phyloP scores from a whole-genome alignment of 208 protist species.

The Leishmania guyanensis region DNA sequence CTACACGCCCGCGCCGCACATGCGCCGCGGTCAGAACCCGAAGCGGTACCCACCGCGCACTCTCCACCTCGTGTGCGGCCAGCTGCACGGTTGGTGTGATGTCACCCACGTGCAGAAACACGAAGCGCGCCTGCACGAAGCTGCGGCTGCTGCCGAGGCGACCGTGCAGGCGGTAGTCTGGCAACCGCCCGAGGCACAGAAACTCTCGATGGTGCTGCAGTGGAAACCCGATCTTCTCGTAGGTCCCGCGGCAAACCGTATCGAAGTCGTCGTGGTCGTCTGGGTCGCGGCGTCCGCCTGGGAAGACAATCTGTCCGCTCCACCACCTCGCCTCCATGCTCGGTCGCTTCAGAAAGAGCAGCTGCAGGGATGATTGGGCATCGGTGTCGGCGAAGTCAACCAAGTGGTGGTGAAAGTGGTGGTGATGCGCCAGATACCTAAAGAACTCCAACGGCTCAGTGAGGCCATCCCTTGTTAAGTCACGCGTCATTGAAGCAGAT shows the following conservation, averaged over 20 bases:
- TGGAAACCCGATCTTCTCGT: constrained; percentile 65
- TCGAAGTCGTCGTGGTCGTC: constrained; percentile 67
- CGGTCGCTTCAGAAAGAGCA: constrained; percentile 73
- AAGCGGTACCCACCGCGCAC: constrained; percentile 71
- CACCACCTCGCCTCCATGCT: constrained; percentile 56
- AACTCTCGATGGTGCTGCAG: constrained; percentile 50
- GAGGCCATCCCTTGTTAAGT: neutral
- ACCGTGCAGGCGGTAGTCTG: constrained; percentile 48
- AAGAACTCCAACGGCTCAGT: neutral
- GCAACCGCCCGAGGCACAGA: constrained; percentile 61
- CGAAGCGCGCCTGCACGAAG: constrained; percentile 72
- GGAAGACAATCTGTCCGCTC: constrained; percentile 79
- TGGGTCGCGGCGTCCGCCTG: constrained; percentile 72
- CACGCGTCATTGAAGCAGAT: neutral
- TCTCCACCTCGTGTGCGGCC: constrained; percentile 54
- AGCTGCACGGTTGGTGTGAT: constrained; percentile 59
- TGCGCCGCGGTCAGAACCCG: constrained; percentile 24
- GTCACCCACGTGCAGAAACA: constrained; percentile 76
- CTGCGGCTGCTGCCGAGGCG: constrained; percentile 24
- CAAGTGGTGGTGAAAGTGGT: neutral
- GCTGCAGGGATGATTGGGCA: constrained; percentile 41
- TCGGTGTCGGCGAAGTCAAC: constrained; percentile 15
- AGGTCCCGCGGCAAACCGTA: constrained; percentile 47
- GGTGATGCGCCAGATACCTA: neutral
- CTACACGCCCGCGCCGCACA: constrained; percentile 39